phyloP scores from a whole-genome alignment of 768 basidiomycete species.

The Mycena pura region DNA sequence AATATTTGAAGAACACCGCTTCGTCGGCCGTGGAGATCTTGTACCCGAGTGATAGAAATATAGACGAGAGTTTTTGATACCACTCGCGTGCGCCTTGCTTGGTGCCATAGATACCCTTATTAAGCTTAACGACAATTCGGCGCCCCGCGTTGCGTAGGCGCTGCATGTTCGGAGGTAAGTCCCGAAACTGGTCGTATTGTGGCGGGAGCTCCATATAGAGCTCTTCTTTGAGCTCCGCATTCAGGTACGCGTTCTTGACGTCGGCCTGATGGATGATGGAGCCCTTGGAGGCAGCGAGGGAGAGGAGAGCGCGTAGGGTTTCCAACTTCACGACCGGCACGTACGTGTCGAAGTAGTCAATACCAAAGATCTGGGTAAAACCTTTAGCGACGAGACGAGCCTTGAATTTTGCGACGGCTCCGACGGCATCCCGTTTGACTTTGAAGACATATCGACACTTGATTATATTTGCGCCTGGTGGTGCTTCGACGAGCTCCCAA shows the following conservation, averaged over 20 bases:
- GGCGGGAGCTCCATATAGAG: conserved; percentile 36
- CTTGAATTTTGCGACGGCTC: conserved; percentile 40
- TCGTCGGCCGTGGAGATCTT: conserved; percentile 8
- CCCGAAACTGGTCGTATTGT: conserved; percentile 20
- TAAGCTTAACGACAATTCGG: conserved; percentile 12
- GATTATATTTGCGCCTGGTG: conserved; percentile 32
- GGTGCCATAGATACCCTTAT: conserved; percentile 4
- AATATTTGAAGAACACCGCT: conserved; percentile 20
- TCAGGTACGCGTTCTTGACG: conserved; percentile 30
- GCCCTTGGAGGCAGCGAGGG: conserved; percentile 11
- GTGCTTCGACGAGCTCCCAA: conserved; percentile 32
- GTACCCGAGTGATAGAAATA: conserved; percentile 7
- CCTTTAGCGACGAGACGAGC: conserved; percentile 46
- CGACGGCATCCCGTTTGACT: conserved; percentile 20
- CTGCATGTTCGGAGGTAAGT: conserved; percentile 20
- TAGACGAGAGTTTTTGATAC: conserved; percentile 27
- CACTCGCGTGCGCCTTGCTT: conserved; percentile 38
- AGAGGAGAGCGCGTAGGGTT: conserved; percentile 27
- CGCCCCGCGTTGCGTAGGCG: conserved; percentile 46
- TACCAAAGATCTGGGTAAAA: conserved; percentile 42
- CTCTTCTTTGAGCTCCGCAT: conserved; percentile 32
- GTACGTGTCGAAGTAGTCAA: conserved; percentile 43
- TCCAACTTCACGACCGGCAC: conserved; percentile 32
- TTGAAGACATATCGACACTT: conserved; percentile 24
- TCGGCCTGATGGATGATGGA: conserved; percentile 8